Conservation (phyloP, 2,329 filamentous ascomycete species). For the Lachnellula occidentalis region DNA sequence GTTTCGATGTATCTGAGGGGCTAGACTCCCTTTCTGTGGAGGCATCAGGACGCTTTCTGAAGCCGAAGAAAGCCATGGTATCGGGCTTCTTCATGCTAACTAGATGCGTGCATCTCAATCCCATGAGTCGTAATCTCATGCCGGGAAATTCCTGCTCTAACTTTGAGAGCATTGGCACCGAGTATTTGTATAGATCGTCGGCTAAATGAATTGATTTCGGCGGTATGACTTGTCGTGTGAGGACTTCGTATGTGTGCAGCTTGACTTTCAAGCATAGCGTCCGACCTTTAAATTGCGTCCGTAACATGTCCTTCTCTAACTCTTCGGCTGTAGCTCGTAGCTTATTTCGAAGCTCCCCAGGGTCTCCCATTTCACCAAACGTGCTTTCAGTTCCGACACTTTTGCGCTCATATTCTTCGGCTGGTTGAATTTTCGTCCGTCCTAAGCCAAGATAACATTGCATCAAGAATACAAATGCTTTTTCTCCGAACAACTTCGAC, state of each 20-base stretch:
- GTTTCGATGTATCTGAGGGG: slow-evolving; percentile 28
- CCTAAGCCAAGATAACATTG: slow-evolving; percentile 82
- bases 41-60: slow-evolving; percentile 35
- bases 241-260: slow-evolving; percentile 86
- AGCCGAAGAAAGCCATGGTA: slow-evolving; percentile 73
- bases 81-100: slow-evolving; percentile 79
- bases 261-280: slow-evolving; percentile 92
- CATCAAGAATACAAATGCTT: slow-evolving; percentile 81
- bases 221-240: slow-evolving; percentile 73
- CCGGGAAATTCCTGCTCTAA: slow-evolving; percentile 76
- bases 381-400: slow-evolving; percentile 92
- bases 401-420: slow-evolving; percentile 86
- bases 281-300: slow-evolving; percentile 79
- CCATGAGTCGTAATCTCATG: slow-evolving; percentile 80
- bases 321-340: slow-evolving; percentile 77
- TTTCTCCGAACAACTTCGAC: slow-evolving; percentile 79
- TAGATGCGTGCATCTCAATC: slow-evolving; percentile 80
- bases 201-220: slow-evolving; percentile 67
- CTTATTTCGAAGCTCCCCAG: slow-evolving; percentile 65
- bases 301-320: slow-evolving; percentile 76
- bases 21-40: slow-evolving; percentile 6
- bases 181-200: slow-evolving; percentile 77
- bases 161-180: slow-evolving; percentile 77
- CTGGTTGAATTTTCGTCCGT: slow-evolving; percentile 76
- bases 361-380: slow-evolving; percentile 72